Evolutionary conservation across 352 stramenopile genomes (phyloP).

Genomic region (Pythium insidiosum): DNA sequence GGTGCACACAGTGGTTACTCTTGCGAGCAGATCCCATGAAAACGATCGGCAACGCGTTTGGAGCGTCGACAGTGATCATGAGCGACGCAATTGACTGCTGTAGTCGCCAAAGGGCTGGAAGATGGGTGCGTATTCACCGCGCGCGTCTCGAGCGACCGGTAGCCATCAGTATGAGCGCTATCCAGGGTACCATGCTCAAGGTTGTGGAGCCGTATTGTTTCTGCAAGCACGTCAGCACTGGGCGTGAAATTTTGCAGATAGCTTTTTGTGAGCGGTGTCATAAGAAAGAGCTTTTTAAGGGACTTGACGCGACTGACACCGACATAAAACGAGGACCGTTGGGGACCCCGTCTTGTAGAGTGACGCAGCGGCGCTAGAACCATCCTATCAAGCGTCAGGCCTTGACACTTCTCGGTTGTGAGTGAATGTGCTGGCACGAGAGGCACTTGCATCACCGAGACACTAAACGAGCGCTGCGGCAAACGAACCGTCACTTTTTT

Average conservation of each 20-base stretch:
- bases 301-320: slow-evolving; percentile 3
- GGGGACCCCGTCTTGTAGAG: slow-evolving; percentile 1
- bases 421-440: slow-evolving; percentile 3
- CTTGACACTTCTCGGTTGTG: slow-evolving; percentile 10
- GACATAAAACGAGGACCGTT: slow-evolving; percentile 7
- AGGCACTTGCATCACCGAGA: slow-evolving; percentile 3
- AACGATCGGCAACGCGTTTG: too few relatives aligned
- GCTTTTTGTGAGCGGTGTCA: not conserved
- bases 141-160: too few relatives aligned
- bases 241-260: slow-evolving; percentile 6
- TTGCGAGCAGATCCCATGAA: too few relatives aligned
- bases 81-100: too few relatives aligned
- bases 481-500: not conserved
- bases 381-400: slow-evolving; percentile 5
- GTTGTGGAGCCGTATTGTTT: not conserved
- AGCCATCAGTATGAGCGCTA: too few relatives aligned
- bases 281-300: slow-evolving; percentile 3
- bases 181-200: too few relatives aligned
- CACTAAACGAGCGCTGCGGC: not conserved
- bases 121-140: too few relatives aligned
- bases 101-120: too few relatives aligned
- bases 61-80: too few relatives aligned
- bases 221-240: not conserved
- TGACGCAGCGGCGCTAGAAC: slow-evolving; percentile 3
- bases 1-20: too few relatives aligned